Evolutionary conservation across 768 basidiomycete genomes (phyloP).

Genomic region (Tephrocybe rancida): DNA sequence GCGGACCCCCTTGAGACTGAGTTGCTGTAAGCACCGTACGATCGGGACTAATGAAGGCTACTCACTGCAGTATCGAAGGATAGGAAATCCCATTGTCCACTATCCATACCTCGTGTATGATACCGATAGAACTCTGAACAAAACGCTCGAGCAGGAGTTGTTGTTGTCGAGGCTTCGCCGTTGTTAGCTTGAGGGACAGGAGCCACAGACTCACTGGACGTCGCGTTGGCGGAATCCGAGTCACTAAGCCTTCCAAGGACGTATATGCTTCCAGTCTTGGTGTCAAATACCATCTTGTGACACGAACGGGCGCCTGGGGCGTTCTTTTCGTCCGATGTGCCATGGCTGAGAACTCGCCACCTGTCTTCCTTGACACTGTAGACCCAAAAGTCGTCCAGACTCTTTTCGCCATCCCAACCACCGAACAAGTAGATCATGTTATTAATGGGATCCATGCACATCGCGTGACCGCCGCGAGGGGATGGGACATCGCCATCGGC

Average conservation of each 20-base stretch:
- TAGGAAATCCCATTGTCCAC: conserved; percentile 74
- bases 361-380: conserved; percentile 60
- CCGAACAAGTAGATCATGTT: conserved; percentile 76
- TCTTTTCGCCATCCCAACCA: conserved; percentile 75
- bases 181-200: conserved; percentile 9
- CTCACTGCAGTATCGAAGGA: conserved; percentile 69
- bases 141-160: conserved; percentile 28
- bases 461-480: conserved; percentile 77
- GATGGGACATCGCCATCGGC: conserved; percentile 67
- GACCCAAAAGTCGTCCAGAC: conserved; percentile 80
- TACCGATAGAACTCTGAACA: conserved; percentile 80
- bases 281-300: conserved; percentile 83
- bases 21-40: background rate
- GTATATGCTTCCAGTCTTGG: conserved; percentile 70
- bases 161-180: conserved; percentile 12
- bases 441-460: conserved; percentile 72
- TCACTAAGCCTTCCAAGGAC: conserved; percentile 71
- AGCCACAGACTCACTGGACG: conserved; percentile 21
- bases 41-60: background rate
- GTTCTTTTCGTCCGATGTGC: conserved; percentile 56
- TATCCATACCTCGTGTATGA: conserved; percentile 60
- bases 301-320: conserved; percentile 76
- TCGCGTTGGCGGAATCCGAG: conserved; percentile 40
- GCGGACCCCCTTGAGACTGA: conserved; percentile 69
- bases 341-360: conserved; percentile 63